Evolutionary conservation across 805 yeast species (phyloP).

Genomic region (Suhomyces sp.): DNA sequence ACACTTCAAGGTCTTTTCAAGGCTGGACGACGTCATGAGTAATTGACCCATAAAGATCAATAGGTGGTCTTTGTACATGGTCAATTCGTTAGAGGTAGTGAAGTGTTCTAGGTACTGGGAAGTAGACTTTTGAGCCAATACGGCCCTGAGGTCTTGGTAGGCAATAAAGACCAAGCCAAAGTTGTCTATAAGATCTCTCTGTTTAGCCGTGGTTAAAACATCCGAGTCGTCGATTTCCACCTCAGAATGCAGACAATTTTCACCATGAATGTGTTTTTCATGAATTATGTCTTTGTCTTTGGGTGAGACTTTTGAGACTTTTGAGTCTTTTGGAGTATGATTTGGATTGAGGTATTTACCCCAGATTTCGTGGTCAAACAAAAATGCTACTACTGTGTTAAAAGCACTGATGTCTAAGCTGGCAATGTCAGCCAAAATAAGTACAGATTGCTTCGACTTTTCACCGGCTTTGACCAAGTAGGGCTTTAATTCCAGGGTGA

Average conservation of each 20-base stretch:
- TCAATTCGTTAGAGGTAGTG: constrained; percentile 34
- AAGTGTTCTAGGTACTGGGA: constrained; percentile 14
- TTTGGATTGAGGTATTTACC: constrained; percentile 29
- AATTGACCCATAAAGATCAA: constrained; percentile 66
- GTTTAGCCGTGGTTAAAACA: constrained; percentile 49
- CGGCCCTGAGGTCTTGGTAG: constrained; percentile 35
- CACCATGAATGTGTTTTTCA: neutral
- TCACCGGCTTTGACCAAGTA: constrained; percentile 49
- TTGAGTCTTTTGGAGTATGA: too few relatives aligned
- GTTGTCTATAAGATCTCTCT: constrained; percentile 57
- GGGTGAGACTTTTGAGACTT: too few relatives aligned
- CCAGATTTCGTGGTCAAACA: constrained; percentile 40
- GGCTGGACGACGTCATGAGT: constrained; percentile 60
- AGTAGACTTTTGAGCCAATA: constrained; percentile 15
- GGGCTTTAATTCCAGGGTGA: constrained; percentile 48
- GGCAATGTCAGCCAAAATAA: constrained; percentile 56
- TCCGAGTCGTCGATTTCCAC: neutral
- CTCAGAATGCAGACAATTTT: neutral
- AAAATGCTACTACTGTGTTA: constrained; percentile 41
- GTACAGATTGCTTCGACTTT: constrained; percentile 61
- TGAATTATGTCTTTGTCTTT: constrained; percentile 15
- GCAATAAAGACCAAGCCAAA: constrained; percentile 56
- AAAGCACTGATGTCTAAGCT: constrained; percentile 45
- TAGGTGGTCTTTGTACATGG: constrained; percentile 59
- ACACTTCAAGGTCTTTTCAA: constrained; percentile 68